Evolutionary conservation across 2,329 filamentous ascomycete genomes (phyloP), one percentile per base, ranked within the genome.

Genomic region (Dothidotthia symphoricarpi): DNA sequence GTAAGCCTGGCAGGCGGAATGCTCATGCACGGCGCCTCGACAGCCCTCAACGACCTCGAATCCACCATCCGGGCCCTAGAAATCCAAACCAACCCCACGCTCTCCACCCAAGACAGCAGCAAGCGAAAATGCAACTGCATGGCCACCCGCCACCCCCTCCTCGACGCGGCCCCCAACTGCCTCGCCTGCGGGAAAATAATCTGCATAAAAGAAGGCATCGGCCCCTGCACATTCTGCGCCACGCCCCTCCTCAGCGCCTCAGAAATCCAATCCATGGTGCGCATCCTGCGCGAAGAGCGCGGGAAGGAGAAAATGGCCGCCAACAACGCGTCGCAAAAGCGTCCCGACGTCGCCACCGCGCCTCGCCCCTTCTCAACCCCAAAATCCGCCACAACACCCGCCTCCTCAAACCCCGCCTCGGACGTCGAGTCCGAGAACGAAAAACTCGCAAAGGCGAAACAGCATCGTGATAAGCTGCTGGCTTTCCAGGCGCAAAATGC

Each of bases 161-260:
- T 96, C 29, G 81, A 81, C n/a, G 89, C 91, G 0, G 89, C 90
- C 0, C 93, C 93, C 1, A 98, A 97, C 63, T 98, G 93, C 62
- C 71, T 94, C 12, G 83, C 78, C 29, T 98, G 93, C 57, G 93
- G 93, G 42, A 97, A 97, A 64, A 88, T 98, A 10, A 84, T 97
- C 37, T 98, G 93, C 64, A 81, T 95, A 16, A 90, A 93, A 58
- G 90, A 98, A 67, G 93, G 93, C 0, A 75, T 97, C 1, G 91
- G 91, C 0, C 91, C 91, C 0, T 98, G 93, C 66, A 96, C 91
- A 0, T 96, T 87, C 60, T 98, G 93, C 69, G 82, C 82, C 0
- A 75, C 78, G 0, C 81, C 88, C 0, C 72, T 98, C 0, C 72
- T 98, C 6, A 83, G 77, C 19, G 64, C 79, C 0, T 70, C 77